A percentile compares a stretch with the other conserved stretches of the same genome.
Conservation (phyloP, 2,329 filamentous ascomycete species). For the Ampelomyces quisqualis region DNA sequence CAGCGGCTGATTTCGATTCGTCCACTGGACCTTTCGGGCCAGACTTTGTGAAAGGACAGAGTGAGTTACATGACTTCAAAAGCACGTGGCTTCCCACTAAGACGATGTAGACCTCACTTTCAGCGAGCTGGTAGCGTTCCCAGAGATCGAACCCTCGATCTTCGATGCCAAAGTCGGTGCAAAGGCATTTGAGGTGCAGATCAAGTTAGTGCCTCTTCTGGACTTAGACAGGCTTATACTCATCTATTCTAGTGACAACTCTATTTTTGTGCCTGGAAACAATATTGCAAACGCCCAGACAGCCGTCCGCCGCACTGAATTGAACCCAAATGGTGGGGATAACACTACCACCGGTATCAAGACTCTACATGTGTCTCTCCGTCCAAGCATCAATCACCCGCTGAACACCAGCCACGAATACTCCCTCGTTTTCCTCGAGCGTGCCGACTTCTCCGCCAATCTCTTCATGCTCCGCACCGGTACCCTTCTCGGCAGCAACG, state of each 20-base stretch:
- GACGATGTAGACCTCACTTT: conserved; percentile 9
- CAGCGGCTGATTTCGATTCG: conserved; percentile 13
- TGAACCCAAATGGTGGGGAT: conserved; percentile 5
- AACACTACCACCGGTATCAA: conserved; percentile 12
- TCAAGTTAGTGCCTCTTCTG: conserved; percentile 6
- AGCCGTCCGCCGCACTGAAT: conserved; percentile 18
- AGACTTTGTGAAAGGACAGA: conserved; percentile 14
- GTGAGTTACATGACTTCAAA: conserved; percentile 3
- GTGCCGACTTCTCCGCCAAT: conserved; percentile 14
- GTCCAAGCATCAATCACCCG: conserved; percentile 10
- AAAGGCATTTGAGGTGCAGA: conserved; percentile 15
- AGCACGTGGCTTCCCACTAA: too few relatives aligned
- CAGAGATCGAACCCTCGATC: too few relatives aligned
- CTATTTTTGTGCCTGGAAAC: conserved; percentile 16
- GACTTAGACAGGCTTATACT: not conserved
- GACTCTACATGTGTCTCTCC: conserved; percentile 19
- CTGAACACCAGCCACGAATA: conserved; percentile 21
- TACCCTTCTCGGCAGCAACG: conserved; percentile 18
- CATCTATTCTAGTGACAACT: conserved; percentile 9
- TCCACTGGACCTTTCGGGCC: conserved; percentile 8
- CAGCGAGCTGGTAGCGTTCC: conserved; percentile 11
- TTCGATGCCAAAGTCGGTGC: conserved; percentile 11
- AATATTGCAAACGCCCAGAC: conserved; percentile 14
- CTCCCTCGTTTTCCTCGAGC: conserved; percentile 17
- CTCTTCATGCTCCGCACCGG: conserved; percentile 16